A percentile compares a stretch with the other conserved stretches of the same genome.
These are phyloP conservation scores for Xylariaceae sp. DNA, from an alignment of 2,329 filamentous ascomycete genomes.

Conservation along the genomic window DNA sequence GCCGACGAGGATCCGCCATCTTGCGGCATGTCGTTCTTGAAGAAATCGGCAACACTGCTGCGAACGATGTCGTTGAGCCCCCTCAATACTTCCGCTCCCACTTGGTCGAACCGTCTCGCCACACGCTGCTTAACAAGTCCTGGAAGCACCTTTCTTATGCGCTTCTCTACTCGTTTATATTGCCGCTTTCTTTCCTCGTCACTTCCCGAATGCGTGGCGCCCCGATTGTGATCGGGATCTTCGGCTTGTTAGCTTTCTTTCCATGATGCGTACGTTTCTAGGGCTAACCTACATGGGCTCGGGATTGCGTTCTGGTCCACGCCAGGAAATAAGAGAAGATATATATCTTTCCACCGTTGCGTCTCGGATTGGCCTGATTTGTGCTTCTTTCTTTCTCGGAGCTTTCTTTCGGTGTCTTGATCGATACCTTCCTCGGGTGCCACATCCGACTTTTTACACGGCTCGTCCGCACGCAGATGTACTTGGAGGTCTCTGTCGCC, in stretches of 20 bases:
- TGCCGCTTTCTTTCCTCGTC: constrained; percentile 24
- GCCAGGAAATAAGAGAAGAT: constrained; percentile 31
- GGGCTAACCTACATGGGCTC: constrained; percentile 30
- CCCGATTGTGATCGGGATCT: constrained; percentile 29
- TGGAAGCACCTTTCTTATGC: constrained; percentile 29
- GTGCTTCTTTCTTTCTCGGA: constrained; percentile 29
- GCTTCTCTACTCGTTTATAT: constrained; percentile 26
- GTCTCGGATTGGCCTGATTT: constrained; percentile 27
- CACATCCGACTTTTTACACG: constrained; percentile 27
- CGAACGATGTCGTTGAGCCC: constrained; percentile 29
- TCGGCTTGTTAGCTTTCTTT: constrained; percentile 14
- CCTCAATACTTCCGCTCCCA: constrained; percentile 25
- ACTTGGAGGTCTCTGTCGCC: constrained; percentile 25
- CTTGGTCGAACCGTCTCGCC: constrained; percentile 28
- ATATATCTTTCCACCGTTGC: constrained; percentile 33
- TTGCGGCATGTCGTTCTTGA: constrained; percentile 21
- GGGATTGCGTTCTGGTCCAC: constrained; percentile 29
- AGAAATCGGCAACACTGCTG: constrained; percentile 27
- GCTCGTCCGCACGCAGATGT: constrained; percentile 30
- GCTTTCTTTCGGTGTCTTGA: constrained; percentile 28
- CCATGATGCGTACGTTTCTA: not conserved
- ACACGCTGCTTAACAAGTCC: constrained; percentile 28
- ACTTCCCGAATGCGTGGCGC: constrained; percentile 18
- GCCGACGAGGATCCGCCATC: constrained; percentile 24
- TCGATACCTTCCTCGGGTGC: constrained; percentile 29